Base-by-base conservation (phyloP, 441 rosid genomes). In the Erysimum pusillum region DNA sequence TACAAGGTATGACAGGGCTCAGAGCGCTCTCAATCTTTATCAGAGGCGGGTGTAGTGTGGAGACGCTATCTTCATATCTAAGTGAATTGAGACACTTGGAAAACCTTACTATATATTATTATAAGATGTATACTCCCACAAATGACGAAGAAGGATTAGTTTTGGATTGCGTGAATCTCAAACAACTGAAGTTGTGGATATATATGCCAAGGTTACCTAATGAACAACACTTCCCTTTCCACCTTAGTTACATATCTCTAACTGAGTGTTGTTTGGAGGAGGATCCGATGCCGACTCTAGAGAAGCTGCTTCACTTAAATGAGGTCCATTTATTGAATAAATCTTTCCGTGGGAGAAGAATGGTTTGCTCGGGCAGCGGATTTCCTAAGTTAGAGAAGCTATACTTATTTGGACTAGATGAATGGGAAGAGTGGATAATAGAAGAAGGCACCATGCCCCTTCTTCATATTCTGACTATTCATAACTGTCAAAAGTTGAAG, bases 381-480 rank as follows among this genome's bases (percentile, higher is more conserved):
- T 78, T 73, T 34, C 78, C 71, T 44, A 17, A 67, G 0, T 45
- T 77, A 7, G 11, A 57, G 5, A 6, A 20, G 4, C 36, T 77
- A 3, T 0, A 1, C 0, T 20, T 71, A 0, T 1, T 0, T 0
- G 0, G 0, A 0, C 3, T 57, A 12, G 5, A 4, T 0, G 25
- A 77, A 20, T 48, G 12, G 56, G 81, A 71, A 60, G 73, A 71
- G 36, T 77, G 76, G 74, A 15, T 41, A 28, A 31, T 71, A 7
- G 74, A 78, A 64, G 78, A 66, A 67, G 65, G 57, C 12, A 54
- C 74, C 36, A 72, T 72, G 81, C 77, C 77, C 4, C 2, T 20
- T 65, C 57, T 77, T 2, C 42, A 8, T 36, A 5, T 2, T 46
- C 36, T 71, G 2, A 5, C 0, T 8, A 65, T 53, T 14, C 1